Percentiles rank a stretch among this genome's conserved stretches.
Evolutionary conservation across 768 basidiomycete species (phyloP).

Genomic region (Lactarius deliciosus): DNA sequence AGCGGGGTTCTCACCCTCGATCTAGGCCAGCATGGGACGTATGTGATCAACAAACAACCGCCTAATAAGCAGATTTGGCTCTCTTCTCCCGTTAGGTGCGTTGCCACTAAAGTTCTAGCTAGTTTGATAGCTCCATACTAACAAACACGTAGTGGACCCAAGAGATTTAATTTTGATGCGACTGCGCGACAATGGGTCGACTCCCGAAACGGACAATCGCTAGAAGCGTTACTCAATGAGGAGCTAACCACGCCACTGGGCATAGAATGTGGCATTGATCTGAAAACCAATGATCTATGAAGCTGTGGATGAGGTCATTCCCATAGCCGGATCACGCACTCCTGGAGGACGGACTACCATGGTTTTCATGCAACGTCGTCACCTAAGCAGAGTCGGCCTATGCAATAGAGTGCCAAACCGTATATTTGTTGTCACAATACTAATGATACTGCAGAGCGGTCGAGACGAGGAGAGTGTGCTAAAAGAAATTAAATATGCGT

Average conservation of each 20-base stretch:
- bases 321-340: background rate
- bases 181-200: slow-evolving; percentile 70
- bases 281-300: background rate
- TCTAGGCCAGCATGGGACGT: slow-evolving; percentile 76
- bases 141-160: slow-evolving; percentile 67
- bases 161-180: slow-evolving; percentile 79
- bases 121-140: background rate
- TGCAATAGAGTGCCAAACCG: background rate
- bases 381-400: background rate
- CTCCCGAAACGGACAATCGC: slow-evolving; percentile 57
- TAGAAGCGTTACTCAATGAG: slow-evolving; percentile 62
- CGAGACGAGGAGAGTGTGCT: slow-evolving; percentile 2
- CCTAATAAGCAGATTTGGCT: slow-evolving; percentile 98
- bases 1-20: slow-evolving; percentile 87
- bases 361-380: background rate
- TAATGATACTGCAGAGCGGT: slow-evolving; percentile 10
- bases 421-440: slow-evolving; percentile 8
- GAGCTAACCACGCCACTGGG: slow-evolving; percentile 57
- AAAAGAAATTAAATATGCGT: slow-evolving; percentile 10
- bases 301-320: background rate
- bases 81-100: slow-evolving; percentile 81
- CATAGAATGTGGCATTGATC: slow-evolving; percentile 29
- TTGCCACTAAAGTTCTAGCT: background rate
- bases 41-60: slow-evolving; percentile 96
- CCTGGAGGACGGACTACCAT: background rate